Evolutionary conservation across 331 rosid species (phyloP).

Genomic region (Phaseolus coccineus): DNA sequence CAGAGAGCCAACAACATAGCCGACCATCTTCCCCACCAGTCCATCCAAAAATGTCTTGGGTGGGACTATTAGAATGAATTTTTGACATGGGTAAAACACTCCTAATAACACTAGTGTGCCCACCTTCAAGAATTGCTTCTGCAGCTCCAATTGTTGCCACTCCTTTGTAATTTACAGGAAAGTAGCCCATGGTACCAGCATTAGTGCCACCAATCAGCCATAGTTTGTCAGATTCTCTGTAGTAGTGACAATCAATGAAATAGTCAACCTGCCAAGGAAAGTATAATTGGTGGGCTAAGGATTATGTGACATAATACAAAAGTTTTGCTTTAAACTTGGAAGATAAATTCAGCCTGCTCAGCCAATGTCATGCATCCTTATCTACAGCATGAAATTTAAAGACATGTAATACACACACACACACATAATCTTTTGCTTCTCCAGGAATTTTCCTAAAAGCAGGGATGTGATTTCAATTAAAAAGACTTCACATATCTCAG

Average conservation of each 20-base stretch:
- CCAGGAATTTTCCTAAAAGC: not conserved
- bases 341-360: constrained; percentile 13
- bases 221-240: constrained; percentile 63
- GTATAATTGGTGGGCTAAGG: constrained; percentile 1
- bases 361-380: not conserved
- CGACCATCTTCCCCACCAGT: constrained; percentile 97
- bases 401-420: not conserved
- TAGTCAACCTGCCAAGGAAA: constrained; percentile 74
- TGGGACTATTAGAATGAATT: constrained; percentile 40
- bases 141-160: constrained; percentile 62
- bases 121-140: constrained; percentile 87
- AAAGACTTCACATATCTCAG: not conserved
- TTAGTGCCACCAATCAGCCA: constrained; percentile 90
- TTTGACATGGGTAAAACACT: constrained; percentile 70
- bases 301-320: not conserved
- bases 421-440: not conserved
- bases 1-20: constrained; percentile 89
- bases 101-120: constrained; percentile 73
- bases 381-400: not conserved
- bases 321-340: not conserved
- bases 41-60: constrained; percentile 86
- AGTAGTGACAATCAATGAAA: constrained; percentile 87
- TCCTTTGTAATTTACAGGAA: constrained; percentile 66
- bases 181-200: constrained; percentile 79
- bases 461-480: not conserved